Evolutionary conservation across 2,329 filamentous ascomycete genomes (phyloP).

Genomic region (Trichoderma guizhouense): DNA sequence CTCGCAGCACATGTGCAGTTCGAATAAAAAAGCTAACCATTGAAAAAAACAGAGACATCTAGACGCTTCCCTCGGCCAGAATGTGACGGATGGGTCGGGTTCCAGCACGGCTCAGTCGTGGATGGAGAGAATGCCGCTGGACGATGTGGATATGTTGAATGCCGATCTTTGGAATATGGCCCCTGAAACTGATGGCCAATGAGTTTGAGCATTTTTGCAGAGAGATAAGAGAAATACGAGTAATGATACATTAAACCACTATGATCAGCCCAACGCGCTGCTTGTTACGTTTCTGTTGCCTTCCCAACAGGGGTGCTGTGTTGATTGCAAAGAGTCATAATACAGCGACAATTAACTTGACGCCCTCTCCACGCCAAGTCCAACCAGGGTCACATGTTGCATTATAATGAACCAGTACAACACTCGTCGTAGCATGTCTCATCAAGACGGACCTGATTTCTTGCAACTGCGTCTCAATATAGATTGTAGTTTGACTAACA

Average conservation of each 20-base stretch:
- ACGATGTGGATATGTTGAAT: constrained; percentile 28
- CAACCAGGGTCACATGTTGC: background rate
- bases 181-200: constrained; percentile 11
- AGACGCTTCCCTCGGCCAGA: constrained; percentile 30
- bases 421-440: background rate
- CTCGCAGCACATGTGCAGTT: background rate
- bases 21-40: background rate
- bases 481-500: background rate
- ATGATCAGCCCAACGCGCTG: background rate
- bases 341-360: background rate
- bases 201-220: background rate
- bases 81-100: constrained; percentile 28
- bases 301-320: background rate
- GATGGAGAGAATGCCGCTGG: constrained; percentile 29
- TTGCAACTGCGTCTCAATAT: background rate
- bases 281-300: background rate
- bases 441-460: background rate
- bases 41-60: constrained; percentile 26
- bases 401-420: background rate
- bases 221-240: background rate
- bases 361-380: background rate
- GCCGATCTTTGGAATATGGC: constrained; percentile 24
- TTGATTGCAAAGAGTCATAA: background rate
- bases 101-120: constrained; percentile 30
- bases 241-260: background rate